A percentile compares a stretch with the other conserved stretches of the same genome.
phyloP scores from a whole-genome alignment of 352 stramenopile genomes.

The Phytopythium helicoides region DNA sequence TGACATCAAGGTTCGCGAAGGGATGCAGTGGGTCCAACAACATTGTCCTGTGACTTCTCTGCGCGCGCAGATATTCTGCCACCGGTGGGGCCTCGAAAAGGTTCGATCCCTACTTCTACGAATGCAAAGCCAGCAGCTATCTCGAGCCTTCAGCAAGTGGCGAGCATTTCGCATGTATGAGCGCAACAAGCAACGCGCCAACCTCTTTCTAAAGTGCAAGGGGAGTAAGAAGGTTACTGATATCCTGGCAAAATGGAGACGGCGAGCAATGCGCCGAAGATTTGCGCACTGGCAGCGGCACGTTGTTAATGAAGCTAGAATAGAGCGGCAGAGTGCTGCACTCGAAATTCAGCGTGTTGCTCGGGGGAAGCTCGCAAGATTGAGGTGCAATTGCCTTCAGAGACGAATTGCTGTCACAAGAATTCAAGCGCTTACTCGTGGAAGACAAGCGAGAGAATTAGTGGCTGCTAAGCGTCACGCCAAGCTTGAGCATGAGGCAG shows the following conservation, averaged over 20 bases:
- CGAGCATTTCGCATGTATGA: conserved; percentile 60
- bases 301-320: conserved; percentile 42
- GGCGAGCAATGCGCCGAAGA: conserved; percentile 41
- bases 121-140: conserved; percentile 65
- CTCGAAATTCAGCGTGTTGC: conserved; percentile 71
- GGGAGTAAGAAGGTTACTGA: conserved; percentile 61
- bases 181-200: conserved; percentile 73
- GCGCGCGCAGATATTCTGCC: conserved; percentile 82
- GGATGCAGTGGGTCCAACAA: conserved; percentile 84
- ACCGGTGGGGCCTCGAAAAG: conserved; percentile 84
- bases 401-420: conserved; percentile 19
- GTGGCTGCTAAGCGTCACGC: conserved; percentile 21
- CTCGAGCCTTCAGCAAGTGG: conserved; percentile 73
- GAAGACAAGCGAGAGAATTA: conserved; percentile 28
- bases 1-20: conserved; percentile 67
- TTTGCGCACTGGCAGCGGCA: conserved; percentile 54
- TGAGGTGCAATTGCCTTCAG: conserved; percentile 11
- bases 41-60: conserved; percentile 80
- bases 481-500: conserved; percentile 45
- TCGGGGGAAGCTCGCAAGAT: conserved; percentile 43
- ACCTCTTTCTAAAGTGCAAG: conserved; percentile 85
- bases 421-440: conserved; percentile 58
- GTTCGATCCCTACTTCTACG: conserved; percentile 70
- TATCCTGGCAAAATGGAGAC: conserved; percentile 66
- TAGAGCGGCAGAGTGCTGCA: conserved; percentile 56